phyloP scores from a whole-genome alignment of 1,139 yeast species.

The Geotrichum klebahnii region DNA sequence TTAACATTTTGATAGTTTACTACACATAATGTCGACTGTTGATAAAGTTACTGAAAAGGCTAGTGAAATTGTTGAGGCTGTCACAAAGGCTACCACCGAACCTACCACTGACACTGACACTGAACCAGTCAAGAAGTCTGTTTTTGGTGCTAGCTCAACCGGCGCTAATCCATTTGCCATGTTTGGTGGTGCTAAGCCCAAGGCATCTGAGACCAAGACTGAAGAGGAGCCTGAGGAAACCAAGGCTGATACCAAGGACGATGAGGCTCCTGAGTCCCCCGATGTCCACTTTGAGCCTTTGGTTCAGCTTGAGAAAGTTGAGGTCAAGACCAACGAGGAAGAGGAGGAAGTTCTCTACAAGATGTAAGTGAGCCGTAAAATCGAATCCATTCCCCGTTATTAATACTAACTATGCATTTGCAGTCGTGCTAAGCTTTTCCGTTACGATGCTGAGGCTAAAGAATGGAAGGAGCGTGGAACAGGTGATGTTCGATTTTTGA shows the following conservation, averaged over 20 bases:
- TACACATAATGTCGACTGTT: too few relatives aligned
- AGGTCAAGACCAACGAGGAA: slow-evolving; percentile 95
- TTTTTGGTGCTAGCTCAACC: slow-evolving; percentile 41
- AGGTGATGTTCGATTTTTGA: slow-evolving; percentile 92
- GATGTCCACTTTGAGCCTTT: slow-evolving; percentile 96
- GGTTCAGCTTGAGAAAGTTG: slow-evolving; percentile 91
- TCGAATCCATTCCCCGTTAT: not conserved
- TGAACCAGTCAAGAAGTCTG: slow-evolving; percentile 22
- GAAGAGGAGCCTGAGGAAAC: slow-evolving; percentile 48
- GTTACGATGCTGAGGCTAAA: slow-evolving; percentile 66
- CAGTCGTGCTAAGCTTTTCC: slow-evolving; percentile 83
- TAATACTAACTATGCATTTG: slow-evolving; percentile 6
- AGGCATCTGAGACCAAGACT: too few relatives aligned
- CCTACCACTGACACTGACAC: slow-evolving; percentile 24
- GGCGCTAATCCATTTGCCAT: slow-evolving; percentile 79
- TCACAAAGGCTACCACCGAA: slow-evolving; percentile 9
- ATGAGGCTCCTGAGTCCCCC: slow-evolving; percentile 80
- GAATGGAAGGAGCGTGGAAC: slow-evolving; percentile 99
- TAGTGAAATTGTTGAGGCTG: not conserved
- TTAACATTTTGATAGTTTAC: too few relatives aligned
- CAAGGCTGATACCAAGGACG: slow-evolving; percentile 42
- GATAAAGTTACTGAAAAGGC: slow-evolving; percentile 21
- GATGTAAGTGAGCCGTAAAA: slow-evolving; percentile 46
- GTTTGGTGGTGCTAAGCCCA: slow-evolving; percentile 82
- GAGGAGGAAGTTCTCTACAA: slow-evolving; percentile 85